Percentiles rank a stretch among this genome's conserved stretches.
Conservation (phyloP, 2,329 filamentous ascomycete genomes). For the Shiraia sp. region DNA sequence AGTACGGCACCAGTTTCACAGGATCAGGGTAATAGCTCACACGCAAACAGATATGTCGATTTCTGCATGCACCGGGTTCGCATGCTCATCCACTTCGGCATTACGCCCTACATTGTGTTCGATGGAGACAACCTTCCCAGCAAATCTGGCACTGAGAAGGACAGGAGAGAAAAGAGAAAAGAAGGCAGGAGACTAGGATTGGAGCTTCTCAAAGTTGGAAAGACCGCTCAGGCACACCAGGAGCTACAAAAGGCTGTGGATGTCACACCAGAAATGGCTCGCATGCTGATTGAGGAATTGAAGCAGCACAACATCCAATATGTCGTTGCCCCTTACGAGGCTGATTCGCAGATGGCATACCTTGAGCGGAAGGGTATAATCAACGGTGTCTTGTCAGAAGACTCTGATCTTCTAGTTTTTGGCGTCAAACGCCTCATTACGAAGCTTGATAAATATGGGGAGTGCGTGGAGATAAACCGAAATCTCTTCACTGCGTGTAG, state of each 20-base stretch:
- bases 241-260: slow-evolving; percentile 96
- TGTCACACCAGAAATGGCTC: slow-evolving; percentile 94
- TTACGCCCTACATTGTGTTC: slow-evolving; percentile 94
- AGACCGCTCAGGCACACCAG: slow-evolving; percentile 75
- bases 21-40: slow-evolving; percentile 11
- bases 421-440: slow-evolving; percentile 88
- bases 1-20: slow-evolving; percentile 57
- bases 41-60: slow-evolving; percentile 73
- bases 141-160: slow-evolving; percentile 84
- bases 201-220: slow-evolving; percentile 80
- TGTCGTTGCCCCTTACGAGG: slow-evolving; percentile 95
- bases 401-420: slow-evolving; percentile 95
- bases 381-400: slow-evolving; percentile 88
- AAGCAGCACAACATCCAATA: slow-evolving; percentile 81
- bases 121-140: slow-evolving; percentile 94
- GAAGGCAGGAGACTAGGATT: slow-evolving; percentile 76
- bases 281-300: slow-evolving; percentile 86
- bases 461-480: slow-evolving; percentile 89
- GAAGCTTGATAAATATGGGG: slow-evolving; percentile 91
- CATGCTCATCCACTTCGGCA: slow-evolving; percentile 91
- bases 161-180: slow-evolving; percentile 73
- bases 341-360: slow-evolving; percentile 95
- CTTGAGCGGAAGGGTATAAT: slow-evolving; percentile 84
- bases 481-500: slow-evolving; percentile 85
- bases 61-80: slow-evolving; percentile 87